A percentile compares a stretch with the other conserved stretches of the same genome.
These are phyloP conservation scores for Penicillium paradoxum DNA, from an alignment of 495 filamentous ascomycete species.

Conservation along the genomic window DNA sequence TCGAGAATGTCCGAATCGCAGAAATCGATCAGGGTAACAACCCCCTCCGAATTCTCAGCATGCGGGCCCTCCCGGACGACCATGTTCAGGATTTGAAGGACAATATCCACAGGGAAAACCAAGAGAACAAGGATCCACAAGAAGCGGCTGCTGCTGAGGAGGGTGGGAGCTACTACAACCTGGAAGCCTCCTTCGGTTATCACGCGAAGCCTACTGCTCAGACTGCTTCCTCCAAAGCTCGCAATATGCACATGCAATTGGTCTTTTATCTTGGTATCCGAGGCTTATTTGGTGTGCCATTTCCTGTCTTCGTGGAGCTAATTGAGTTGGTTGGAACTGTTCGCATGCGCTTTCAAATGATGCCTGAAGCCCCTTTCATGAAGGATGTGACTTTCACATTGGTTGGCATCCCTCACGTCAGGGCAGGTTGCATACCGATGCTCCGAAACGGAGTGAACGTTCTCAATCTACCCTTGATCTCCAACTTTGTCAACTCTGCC, in stretches of 20 bases:
- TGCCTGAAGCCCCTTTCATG: conserved; percentile 83
- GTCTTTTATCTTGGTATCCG: conserved; percentile 84
- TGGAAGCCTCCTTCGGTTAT: conserved; percentile 91
- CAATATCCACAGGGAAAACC: conserved; percentile 70
- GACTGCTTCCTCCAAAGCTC: conserved; percentile 68
- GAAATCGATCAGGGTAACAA: conserved; percentile 93
- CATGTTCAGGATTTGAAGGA: conserved; percentile 77
- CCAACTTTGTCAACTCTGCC: conserved; percentile 96
- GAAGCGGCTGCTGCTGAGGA: conserved; percentile 86
- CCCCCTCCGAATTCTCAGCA: conserved; percentile 80
- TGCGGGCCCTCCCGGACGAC: conserved; percentile 78
- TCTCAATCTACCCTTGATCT: conserved; percentile 86
- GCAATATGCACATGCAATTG: conserved; percentile 95
- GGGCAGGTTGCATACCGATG: conserved; percentile 90
- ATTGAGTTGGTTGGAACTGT: conserved; percentile 82
- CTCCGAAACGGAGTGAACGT: conserved; percentile 83
- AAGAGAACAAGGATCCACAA: conserved; percentile 77
- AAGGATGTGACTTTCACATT: conserved; percentile 90
- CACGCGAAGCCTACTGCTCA: conserved; percentile 72
- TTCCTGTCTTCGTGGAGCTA: conserved; percentile 85
- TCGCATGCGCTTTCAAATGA: conserved; percentile 73
- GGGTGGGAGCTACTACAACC: conserved; percentile 89
- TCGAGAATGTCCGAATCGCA: conserved; percentile 93
- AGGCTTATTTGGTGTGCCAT: conserved; percentile 73
- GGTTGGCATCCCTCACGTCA: conserved; percentile 85